phyloP scores from a whole-genome alignment of 495 filamentous ascomycete species.

The Penicillium parvum region DNA sequence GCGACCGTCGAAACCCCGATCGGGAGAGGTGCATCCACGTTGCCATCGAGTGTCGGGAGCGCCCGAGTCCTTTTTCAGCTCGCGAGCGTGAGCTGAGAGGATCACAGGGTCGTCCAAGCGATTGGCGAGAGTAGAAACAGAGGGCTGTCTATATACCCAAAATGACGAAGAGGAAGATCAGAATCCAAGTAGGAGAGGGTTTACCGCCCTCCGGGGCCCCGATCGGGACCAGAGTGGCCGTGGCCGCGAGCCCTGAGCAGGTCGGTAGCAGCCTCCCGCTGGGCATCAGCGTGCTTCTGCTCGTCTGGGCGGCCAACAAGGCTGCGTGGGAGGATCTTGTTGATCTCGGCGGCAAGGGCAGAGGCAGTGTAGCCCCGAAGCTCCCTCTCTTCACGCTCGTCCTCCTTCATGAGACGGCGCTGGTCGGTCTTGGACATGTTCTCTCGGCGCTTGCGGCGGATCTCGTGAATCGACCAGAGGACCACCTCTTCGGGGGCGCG shows the following conservation, averaged over 20 bases:
- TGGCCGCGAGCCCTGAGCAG: conserved; percentile 58
- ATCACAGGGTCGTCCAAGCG: conserved; percentile 9
- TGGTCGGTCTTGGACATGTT: conserved; percentile 76
- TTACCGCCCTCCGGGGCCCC: conserved; percentile 35
- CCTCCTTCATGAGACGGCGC: conserved; percentile 81
- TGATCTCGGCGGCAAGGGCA: conserved; percentile 62
- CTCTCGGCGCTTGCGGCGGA: conserved; percentile 72
- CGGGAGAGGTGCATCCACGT: conserved; percentile 5
- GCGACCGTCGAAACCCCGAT: conserved; percentile 17
- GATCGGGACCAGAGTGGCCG: conserved; percentile 38
- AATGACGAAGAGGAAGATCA: no score
- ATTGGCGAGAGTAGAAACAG: conserved; percentile 9
- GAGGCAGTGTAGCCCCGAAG: conserved; percentile 69
- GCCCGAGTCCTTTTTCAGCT: conserved; percentile 11
- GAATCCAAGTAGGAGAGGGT: no score
- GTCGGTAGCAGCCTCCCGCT: conserved; percentile 59
- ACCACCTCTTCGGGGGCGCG: conserved; percentile 83
- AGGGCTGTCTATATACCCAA: no score
- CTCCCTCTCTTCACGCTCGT: conserved; percentile 80
- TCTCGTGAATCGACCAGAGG: conserved; percentile 83
- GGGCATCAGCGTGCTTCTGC: conserved; percentile 40
- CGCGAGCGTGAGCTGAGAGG: conserved; percentile 4
- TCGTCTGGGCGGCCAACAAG: conserved; percentile 32
- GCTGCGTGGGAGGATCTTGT: conserved; percentile 47
- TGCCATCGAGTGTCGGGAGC: conserved; percentile 6